Percentiles rank a stretch among this genome's conserved stretches.
These are phyloP conservation scores for Bryopsis sp. DNA, from an alignment of 139 green algal genomes.

Conservation along the genomic window DNA sequence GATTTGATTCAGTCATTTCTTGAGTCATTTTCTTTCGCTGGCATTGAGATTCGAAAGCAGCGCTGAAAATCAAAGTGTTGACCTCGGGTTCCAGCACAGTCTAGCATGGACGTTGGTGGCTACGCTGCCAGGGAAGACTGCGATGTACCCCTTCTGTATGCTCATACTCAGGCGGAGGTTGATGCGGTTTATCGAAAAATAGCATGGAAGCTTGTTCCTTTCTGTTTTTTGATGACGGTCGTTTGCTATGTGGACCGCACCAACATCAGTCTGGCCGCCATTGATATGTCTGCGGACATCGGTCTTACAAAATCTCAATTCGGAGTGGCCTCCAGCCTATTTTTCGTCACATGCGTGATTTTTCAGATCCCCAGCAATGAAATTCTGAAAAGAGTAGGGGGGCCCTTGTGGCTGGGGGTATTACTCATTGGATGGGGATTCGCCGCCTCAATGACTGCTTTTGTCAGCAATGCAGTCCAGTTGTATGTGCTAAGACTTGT, in stretches of 20 bases:
- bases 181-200: no score
- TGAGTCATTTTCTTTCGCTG: no score
- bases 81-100: no score
- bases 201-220: no score
- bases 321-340: neutral
- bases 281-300: neutral
- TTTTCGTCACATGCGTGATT: neutral
- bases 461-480: neutral
- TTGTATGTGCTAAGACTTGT: slow-evolving; percentile 51
- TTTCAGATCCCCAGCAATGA: slow-evolving; percentile 6
- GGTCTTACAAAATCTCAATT: neutral
- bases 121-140: no score
- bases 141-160: no score
- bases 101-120: no score
- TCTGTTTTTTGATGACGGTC: neutral
- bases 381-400: neutral
- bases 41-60: no score
- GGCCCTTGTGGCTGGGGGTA: neutral
- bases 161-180: no score
- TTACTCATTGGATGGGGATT: slow-evolving; percentile 3
- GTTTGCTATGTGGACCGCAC: slow-evolving; percentile 5
- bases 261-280: neutral
- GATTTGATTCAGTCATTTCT: no score
- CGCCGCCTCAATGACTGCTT: neutral
- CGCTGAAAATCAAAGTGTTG: no score